Base-by-base conservation (phyloP, 1,284 basidiomycete species). In the Tetrapyrgos nigripes region DNA sequence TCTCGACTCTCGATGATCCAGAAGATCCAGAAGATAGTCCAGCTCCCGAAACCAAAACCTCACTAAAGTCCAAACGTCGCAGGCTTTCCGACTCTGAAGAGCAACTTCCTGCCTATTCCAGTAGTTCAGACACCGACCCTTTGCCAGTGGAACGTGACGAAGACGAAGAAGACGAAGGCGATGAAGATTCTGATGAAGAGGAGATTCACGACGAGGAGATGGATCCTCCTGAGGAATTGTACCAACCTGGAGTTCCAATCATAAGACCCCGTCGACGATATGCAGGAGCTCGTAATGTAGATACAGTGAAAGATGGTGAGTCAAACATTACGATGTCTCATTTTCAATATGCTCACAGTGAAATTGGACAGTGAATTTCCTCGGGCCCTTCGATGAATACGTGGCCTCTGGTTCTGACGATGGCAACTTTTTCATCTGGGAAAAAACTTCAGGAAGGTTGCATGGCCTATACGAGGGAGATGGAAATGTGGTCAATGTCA, bases 301-400 rank as follows among this genome's bases (percentile, higher is more conserved):
- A 89, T 64, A 98, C 96, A 0, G 86, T 96, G 56, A 98, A 97
- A 74, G 96, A 97, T 72, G 93, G 94, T 92, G 64, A 71, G 87
- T 44, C 13, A 13, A 19, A 6, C 27, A 33, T 29, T 47, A 31
- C 35, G 14, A 50, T 33, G 9, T 11, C 35, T 43, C 21, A 44
- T 44, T 31, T 27, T 45, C 37, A 40, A 14, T 9, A 19, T 14
- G 50, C 23, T 4, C n/a, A n/a, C n/a, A n/a, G n/a, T n/a, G n/a
- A 19, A 26, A 33, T 52, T 1, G 24, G 29, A 33, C 49, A 94
- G 93, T 94, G 45, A 95, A 93, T 70, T 96, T 94, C 69, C 74
- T 95, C 33, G 94, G 93, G 0, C 86, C 88, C 3, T 73, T 76
- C 35, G 92, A 95, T 61, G 87, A 94, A 70, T 92, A 84, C 60